Evolutionary conservation across 2,329 filamentous ascomycete species (phyloP).

Genomic region (Cytospora mali): DNA sequence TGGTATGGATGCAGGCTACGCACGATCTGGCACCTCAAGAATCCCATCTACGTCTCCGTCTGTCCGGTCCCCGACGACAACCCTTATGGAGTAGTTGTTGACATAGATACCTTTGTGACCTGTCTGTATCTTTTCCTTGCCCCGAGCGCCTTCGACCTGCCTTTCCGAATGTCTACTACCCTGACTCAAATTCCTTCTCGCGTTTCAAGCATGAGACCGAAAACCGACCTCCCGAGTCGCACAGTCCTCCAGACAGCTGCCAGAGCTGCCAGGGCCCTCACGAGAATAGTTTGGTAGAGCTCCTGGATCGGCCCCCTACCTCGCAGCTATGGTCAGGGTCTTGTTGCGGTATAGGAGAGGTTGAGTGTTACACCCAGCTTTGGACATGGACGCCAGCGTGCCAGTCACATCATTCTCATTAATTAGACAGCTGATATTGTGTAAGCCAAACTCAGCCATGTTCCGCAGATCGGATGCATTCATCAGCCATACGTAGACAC

Average conservation of each 20-base stretch:
- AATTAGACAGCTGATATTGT: conserved; percentile 5
- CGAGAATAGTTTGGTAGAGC: neutral
- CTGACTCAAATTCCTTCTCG: neutral
- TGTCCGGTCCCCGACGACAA: conserved; percentile 22
- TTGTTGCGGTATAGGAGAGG: neutral
- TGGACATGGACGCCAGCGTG: neutral
- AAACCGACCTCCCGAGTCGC: conserved; percentile 12
- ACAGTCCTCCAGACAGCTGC: no score
- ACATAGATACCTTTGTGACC: no score
- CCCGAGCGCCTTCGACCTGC: neutral
- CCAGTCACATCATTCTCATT: conserved; percentile 8
- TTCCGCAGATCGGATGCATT: neutral
- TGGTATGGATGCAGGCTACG: no score
- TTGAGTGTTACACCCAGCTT: conserved; percentile 10
- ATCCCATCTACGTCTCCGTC: conserved; percentile 17
- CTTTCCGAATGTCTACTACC: conserved; percentile 15
- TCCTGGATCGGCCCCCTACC: conserved; percentile 13
- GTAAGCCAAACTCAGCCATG: conserved; percentile 11
- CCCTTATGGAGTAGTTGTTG: neutral
- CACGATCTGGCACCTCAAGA: no score
- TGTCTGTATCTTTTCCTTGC: neutral
- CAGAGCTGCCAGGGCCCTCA: no score
- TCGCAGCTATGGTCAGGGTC: neutral
- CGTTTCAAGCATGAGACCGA: conserved; percentile 15
- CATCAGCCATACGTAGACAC: conserved; percentile 12